These are phyloP conservation scores for Recurvomyces mirabilis DNA, from an alignment of 495 filamentous ascomycete species.

Conservation along the genomic window DNA sequence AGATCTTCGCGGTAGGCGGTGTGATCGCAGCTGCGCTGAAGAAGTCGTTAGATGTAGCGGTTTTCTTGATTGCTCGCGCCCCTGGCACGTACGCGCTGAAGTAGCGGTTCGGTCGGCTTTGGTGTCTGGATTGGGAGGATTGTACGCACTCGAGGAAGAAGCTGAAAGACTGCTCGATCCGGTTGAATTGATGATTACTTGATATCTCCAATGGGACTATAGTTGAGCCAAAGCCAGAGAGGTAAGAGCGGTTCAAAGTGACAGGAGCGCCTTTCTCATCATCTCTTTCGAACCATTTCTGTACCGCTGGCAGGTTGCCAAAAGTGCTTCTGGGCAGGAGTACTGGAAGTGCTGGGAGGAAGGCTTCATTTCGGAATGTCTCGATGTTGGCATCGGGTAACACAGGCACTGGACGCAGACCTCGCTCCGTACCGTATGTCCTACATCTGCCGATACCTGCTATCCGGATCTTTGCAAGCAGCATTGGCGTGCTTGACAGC, in stretches of 20 bases:
- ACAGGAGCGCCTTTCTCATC: neutral
- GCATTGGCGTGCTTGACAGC: too few relatives aligned
- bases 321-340: slow-evolving; percentile 40
- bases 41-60: slow-evolving; percentile 14
- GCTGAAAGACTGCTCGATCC: slow-evolving; percentile 45
- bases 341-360: slow-evolving; percentile 37
- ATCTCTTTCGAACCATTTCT: slow-evolving; percentile 41
- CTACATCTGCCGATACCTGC: too few relatives aligned
- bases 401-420: slow-evolving; percentile 3
- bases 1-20: slow-evolving; percentile 37
- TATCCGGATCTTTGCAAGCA: too few relatives aligned
- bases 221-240: slow-evolving; percentile 38
- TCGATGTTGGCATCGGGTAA: slow-evolving; percentile 24
- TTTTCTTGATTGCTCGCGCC: slow-evolving; percentile 15
- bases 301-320: slow-evolving; percentile 38
- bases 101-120: slow-evolving; percentile 9
- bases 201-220: slow-evolving; percentile 52
- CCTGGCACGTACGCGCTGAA: slow-evolving; percentile 17
- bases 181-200: slow-evolving; percentile 34
- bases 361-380: slow-evolving; percentile 40
- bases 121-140: slow-evolving; percentile 10
- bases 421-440: slow-evolving; percentile 1
- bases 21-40: slow-evolving; percentile 14
- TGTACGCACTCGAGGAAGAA: slow-evolving; percentile 44
- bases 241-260: slow-evolving; percentile 40